Conservation (phyloP, 1,139 yeast species). For the Suhomyces yuchorum region DNA sequence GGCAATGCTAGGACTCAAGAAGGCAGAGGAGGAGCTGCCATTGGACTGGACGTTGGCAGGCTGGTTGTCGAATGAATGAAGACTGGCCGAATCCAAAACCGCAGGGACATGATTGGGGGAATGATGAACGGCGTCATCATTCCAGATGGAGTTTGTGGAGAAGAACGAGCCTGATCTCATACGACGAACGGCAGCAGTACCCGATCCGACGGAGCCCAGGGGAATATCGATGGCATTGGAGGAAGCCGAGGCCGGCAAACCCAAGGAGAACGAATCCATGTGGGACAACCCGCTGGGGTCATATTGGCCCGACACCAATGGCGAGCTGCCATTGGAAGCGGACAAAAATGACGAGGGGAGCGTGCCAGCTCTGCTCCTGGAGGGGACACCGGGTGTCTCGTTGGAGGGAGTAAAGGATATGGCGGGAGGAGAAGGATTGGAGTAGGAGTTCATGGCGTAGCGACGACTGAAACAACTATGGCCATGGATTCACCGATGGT, state of each 20-base stretch:
- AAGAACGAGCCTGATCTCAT: constrained; percentile 49
- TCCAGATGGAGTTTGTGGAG: constrained; percentile 51
- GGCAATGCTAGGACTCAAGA: constrained; percentile 35
- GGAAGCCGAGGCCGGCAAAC: constrained; percentile 20
- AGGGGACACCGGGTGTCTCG: constrained; percentile 16
- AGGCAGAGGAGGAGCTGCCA: constrained; percentile 28
- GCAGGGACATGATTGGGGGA: constrained; percentile 21
- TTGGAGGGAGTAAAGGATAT: constrained; percentile 34
- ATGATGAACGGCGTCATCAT: constrained; percentile 36
- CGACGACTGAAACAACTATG: neutral
- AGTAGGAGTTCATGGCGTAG: constrained; percentile 10
- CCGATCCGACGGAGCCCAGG: constrained; percentile 10
- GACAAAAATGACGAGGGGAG: constrained; percentile 47
- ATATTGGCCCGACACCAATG: constrained; percentile 21
- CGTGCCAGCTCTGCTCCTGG: constrained; percentile 60
- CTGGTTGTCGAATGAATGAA: constrained; percentile 19
- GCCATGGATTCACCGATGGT: constrained; percentile 9
- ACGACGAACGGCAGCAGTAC: constrained; percentile 23
- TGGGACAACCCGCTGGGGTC: constrained; percentile 15
- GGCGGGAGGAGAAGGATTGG: constrained; percentile 38
- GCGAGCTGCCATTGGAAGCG: constrained; percentile 20
- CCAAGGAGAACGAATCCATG: constrained; percentile 29
- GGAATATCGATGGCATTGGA: constrained; percentile 24
- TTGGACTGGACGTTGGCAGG: constrained; percentile 10
- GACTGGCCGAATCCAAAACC: constrained; percentile 19